Conservation (phyloP, 2,329 filamentous ascomycete species). For the Monosporascus sp. region DNA sequence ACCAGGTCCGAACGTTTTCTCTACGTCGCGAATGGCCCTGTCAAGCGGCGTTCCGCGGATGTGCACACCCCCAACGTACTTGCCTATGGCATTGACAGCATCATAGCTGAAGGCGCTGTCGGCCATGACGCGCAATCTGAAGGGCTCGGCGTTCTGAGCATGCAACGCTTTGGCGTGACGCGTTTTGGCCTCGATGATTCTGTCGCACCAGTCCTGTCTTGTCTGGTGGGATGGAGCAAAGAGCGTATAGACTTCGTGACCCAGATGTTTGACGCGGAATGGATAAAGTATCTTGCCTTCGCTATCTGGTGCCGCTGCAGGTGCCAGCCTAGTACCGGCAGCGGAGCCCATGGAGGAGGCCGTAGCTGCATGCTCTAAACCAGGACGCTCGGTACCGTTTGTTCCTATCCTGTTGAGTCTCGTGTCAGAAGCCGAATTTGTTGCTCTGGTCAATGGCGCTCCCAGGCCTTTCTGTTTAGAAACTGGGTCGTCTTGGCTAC, state of each 20-base stretch:
- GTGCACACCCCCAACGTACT: slow-evolving; percentile 56
- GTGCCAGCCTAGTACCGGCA: slow-evolving; percentile 34
- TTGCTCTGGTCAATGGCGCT: slow-evolving; percentile 52
- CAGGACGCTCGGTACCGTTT: slow-evolving; percentile 48
- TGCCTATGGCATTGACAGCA: slow-evolving; percentile 50
- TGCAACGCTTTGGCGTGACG: slow-evolving; percentile 83
- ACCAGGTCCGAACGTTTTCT: slow-evolving; percentile 66
- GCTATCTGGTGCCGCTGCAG: slow-evolving; percentile 53
- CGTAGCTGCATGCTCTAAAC: slow-evolving; percentile 63
- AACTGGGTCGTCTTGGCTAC: slow-evolving; percentile 84
- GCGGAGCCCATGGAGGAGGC: slow-evolving; percentile 57
- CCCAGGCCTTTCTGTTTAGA: slow-evolving; percentile 75
- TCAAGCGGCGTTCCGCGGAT: slow-evolving; percentile 91
- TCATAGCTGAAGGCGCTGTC: slow-evolving; percentile 89
- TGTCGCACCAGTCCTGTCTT: slow-evolving; percentile 83
- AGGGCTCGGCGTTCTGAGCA: slow-evolving; percentile 92
- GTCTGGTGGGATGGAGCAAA: slow-evolving; percentile 74
- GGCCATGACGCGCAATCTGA: slow-evolving; percentile 84
- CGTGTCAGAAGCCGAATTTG: slow-evolving; percentile 55
- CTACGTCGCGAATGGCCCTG: slow-evolving; percentile 82
- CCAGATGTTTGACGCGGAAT: slow-evolving; percentile 92
- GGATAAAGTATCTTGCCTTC: slow-evolving; percentile 86
- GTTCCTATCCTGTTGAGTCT: slow-evolving; percentile 52
- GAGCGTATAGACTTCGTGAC: slow-evolving; percentile 86
- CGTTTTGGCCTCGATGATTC: slow-evolving; percentile 92